A percentile compares a stretch with the other conserved stretches of the same genome.
phyloP scores from a whole-genome alignment of 2,329 filamentous ascomycete genomes.

The Albifimbria verrucaria region DNA sequence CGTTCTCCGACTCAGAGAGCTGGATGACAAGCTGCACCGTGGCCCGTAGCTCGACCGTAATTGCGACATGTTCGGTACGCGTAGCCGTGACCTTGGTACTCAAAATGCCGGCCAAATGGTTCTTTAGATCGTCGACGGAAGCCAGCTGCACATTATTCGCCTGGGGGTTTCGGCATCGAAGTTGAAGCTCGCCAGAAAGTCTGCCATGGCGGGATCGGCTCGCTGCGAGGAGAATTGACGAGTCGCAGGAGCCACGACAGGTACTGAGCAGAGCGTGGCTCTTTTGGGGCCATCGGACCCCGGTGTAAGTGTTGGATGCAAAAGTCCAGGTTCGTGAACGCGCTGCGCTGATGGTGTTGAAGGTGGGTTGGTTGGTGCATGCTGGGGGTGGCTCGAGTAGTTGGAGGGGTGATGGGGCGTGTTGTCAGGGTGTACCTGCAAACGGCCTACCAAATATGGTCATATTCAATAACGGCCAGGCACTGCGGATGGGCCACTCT shows the following conservation, averaged over 20 bases:
- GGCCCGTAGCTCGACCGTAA: constrained; percentile 43
- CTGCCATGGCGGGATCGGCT: constrained; percentile 25
- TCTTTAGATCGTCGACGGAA: constrained; percentile 42
- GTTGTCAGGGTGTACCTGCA: too few species aligned
- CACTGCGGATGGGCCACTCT: too few species aligned
- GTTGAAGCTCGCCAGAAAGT: constrained; percentile 35
- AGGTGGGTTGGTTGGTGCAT: neutral
- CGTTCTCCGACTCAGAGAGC: constrained; percentile 33
- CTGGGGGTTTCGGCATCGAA: constrained; percentile 20
- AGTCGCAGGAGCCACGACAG: constrained; percentile 13
- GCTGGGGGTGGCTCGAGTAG: neutral
- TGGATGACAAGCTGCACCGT: constrained; percentile 40
- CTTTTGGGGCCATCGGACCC: neutral
- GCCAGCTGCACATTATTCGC: constrained; percentile 22
- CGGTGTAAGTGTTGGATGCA: neutral
- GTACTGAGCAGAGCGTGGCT: constrained; percentile 4
- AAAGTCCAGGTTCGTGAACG: neutral
- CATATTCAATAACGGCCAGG: too few species aligned
- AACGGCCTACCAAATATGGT: neutral
- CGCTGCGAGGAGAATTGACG: constrained; percentile 5
- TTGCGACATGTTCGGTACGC: constrained; percentile 47
- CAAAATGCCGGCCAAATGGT: constrained; percentile 39
- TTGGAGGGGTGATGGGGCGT: neutral
- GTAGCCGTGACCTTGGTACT: constrained; percentile 40
- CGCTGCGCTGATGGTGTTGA: neutral